A percentile compares a stretch with the other conserved stretches of the same genome.
Evolutionary conservation across 768 basidiomycete species (phyloP).

Genomic region (Lentinula lateritia): DNA sequence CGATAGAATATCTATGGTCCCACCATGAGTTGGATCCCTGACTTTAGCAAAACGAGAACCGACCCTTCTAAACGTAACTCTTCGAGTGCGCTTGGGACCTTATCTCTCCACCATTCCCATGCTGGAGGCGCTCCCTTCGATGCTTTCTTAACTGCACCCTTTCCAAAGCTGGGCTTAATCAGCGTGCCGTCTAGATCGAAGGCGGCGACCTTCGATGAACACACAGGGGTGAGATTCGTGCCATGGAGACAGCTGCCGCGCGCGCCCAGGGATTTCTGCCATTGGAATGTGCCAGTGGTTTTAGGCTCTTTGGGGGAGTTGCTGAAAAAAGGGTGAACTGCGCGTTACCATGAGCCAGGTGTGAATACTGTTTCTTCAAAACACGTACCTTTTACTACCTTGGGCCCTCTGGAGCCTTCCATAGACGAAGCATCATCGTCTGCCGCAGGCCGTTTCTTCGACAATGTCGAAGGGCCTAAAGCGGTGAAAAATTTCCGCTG

Average conservation of each 20-base stretch:
- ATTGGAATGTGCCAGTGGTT: conserved; percentile 7
- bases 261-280: conserved; percentile 23
- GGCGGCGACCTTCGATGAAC: conserved; percentile 41
- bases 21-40: background rate
- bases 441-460: conserved; percentile 3
- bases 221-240: conserved; percentile 21
- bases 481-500: background rate
- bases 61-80: conserved; percentile 44
- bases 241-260: conserved; percentile 30
- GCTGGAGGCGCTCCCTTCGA: background rate
- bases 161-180: conserved; percentile 35
- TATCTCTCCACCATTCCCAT: conserved; percentile 45
- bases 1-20: conserved; percentile 39
- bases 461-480: background rate
- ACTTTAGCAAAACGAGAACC: conserved; percentile 11
- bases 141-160: conserved; percentile 4
- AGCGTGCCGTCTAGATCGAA: conserved; percentile 71
- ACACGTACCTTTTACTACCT: background rate
- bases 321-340: conserved; percentile 31
- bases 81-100: conserved; percentile 45
- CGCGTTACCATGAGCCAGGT: background rate
- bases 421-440: background rate
- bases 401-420: background rate
- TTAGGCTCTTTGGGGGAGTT: conserved; percentile 11
- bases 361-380: background rate